These are phyloP conservation scores for Euphrasia arctica DNA, from an alignment of 305 asterid genomes.

Conservation along the genomic window DNA sequence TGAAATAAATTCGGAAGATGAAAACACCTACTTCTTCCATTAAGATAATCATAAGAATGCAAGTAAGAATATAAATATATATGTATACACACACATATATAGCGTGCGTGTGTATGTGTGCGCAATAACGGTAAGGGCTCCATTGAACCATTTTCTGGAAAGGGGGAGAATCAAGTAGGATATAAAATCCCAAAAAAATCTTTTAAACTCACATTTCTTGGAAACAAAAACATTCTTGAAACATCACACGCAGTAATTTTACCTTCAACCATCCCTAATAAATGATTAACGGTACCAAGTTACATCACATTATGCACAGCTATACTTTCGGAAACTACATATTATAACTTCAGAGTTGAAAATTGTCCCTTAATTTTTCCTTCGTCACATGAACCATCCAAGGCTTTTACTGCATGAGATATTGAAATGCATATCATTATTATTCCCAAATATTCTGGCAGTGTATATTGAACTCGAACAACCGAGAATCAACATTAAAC, in stretches of 20 bases:
- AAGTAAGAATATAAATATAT: background rate
- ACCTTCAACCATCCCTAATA: too few relatives aligned
- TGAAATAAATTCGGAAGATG: background rate
- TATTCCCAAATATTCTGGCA: conserved; percentile 6
- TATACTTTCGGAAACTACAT: conserved; percentile 1
- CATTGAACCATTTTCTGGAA: too few relatives aligned
- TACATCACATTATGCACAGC: background rate
- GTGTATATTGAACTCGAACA: background rate
- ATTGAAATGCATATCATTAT: background rate
- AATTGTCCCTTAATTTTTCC: conserved; percentile 4
- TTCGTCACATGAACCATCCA: background rate
- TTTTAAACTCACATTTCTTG: too few relatives aligned
- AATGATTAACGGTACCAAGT: too few relatives aligned
- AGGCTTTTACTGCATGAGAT: background rate
- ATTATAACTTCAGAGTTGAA: conserved; percentile 9
- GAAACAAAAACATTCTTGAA: too few relatives aligned
- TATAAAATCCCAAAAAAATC: too few relatives aligned
- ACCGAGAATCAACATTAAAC: conserved; percentile 3
- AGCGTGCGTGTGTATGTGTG: too few relatives aligned
- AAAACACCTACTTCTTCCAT: background rate
- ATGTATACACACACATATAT: too few relatives aligned
- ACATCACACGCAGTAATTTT: too few relatives aligned
- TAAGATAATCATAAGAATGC: background rate
- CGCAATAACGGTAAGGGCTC: too few relatives aligned
- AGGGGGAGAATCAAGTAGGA: too few relatives aligned